A percentile compares a stretch with the other conserved stretches of the same genome.
Evolutionary conservation across 352 stramenopile genomes (phyloP).

Genomic region (Phytophthora aleatoria): DNA sequence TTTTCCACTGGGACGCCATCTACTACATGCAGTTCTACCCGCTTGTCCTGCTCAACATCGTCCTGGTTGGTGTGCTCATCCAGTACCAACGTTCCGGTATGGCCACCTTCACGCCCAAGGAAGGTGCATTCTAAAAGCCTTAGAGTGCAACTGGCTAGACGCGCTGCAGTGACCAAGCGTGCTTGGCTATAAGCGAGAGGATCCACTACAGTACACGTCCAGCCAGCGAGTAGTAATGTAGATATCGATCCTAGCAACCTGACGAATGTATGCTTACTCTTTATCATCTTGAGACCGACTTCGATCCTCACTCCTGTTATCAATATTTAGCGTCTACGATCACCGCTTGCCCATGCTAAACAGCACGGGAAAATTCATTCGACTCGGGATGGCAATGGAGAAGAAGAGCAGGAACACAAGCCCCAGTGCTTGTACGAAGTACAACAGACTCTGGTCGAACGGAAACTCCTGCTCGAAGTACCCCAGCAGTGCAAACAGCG

Average conservation of each 20-base stretch:
- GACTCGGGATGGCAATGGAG: slow-evolving; percentile 75
- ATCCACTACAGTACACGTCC: slow-evolving; percentile 19
- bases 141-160: slow-evolving; percentile 13
- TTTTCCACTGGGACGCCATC: slow-evolving; percentile 76
- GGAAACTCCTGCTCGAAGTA: slow-evolving; percentile 82
- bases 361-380: slow-evolving; percentile 83
- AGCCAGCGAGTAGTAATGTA: slow-evolving; percentile 39
- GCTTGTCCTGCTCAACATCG: slow-evolving; percentile 63
- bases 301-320: background rate
- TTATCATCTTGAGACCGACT: slow-evolving; percentile 24
- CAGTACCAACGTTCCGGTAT: slow-evolving; percentile 75
- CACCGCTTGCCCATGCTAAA: slow-evolving; percentile 82
- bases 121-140: slow-evolving; percentile 35
- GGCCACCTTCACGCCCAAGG: slow-evolving; percentile 49
- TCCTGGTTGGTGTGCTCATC: slow-evolving; percentile 56
- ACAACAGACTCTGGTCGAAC: slow-evolving; percentile 81
- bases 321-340: slow-evolving; percentile 11
- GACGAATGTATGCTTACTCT: slow-evolving; percentile 40
- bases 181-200: slow-evolving; percentile 10
- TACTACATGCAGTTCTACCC: slow-evolving; percentile 85
- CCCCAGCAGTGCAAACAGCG: slow-evolving; percentile 73
- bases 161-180: slow-evolving; percentile 8
- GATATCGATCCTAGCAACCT: slow-evolving; percentile 40
- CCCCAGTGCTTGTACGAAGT: slow-evolving; percentile 72
- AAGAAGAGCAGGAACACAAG: slow-evolving; percentile 77